These are phyloP conservation scores for Acanthamoeba triangularis DNA, from an alignment of 208 protist genomes.

Conservation along the genomic window DNA sequence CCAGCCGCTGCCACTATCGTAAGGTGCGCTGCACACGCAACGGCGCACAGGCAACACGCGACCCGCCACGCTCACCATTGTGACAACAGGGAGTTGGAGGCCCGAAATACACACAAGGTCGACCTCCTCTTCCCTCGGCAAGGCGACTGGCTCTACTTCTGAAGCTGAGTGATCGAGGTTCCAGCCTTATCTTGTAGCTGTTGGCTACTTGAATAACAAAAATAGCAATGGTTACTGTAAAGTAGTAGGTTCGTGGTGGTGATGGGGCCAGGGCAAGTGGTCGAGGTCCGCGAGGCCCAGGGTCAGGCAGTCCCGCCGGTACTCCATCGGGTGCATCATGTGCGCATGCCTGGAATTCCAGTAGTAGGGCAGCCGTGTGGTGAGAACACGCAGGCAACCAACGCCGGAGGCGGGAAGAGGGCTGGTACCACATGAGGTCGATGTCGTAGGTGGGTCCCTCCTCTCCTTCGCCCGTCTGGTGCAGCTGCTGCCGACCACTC, in stretches of 20 bases:
- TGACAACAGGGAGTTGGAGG: background rate
- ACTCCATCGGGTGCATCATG: slow-evolving; percentile 19
- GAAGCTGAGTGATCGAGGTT: background rate
- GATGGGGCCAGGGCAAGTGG: slow-evolving; percentile 5
- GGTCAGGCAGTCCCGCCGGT: background rate
- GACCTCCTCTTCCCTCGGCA: background rate
- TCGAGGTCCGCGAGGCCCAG: background rate
- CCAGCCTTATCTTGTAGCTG: too few relatives aligned
- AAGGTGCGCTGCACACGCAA: background rate
- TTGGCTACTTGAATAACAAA: too few relatives aligned
- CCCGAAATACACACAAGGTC: background rate
- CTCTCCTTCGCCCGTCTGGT: background rate
- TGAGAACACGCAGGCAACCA: background rate
- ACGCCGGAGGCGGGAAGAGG: background rate
- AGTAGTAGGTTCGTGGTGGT: background rate
- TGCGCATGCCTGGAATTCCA: background rate
- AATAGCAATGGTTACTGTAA: too few relatives aligned
- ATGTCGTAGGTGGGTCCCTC: slow-evolving; percentile 5
- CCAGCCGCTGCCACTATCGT: background rate
- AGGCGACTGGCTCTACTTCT: slow-evolving; percentile 40
- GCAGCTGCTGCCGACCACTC: background rate
- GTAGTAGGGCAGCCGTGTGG: background rate
- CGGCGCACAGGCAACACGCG: background rate
- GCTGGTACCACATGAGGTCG: slow-evolving; percentile 12
- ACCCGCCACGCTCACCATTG: background rate